Evolutionary conservation across 257 asterid genomes (phyloP).

Genomic region (Solanum dulcamara): DNA sequence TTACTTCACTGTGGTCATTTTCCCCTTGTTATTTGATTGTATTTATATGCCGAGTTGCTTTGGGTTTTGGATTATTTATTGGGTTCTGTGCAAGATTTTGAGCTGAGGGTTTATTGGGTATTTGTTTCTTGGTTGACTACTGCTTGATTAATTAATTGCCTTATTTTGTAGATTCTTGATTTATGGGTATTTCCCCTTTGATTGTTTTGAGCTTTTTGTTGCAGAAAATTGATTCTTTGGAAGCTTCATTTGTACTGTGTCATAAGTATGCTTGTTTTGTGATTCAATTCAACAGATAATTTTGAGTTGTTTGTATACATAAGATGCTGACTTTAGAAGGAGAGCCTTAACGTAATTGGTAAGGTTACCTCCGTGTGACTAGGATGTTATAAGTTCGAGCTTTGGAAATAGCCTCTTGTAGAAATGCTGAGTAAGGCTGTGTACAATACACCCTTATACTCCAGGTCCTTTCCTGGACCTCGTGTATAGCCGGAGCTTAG

Average conservation of each 20-base stretch:
- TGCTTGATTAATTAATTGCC: not conserved
- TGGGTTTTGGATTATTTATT: not conserved
- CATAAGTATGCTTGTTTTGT: not conserved
- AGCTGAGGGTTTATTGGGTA: not conserved
- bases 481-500: not conserved
- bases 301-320: not conserved
- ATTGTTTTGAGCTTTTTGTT: not conserved
- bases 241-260: not conserved
- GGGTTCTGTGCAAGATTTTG: not conserved
- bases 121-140: not conserved
- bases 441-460: not conserved
- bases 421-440: not conserved
- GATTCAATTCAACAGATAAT: not conserved
- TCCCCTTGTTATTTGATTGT: not conserved
- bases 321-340: not conserved
- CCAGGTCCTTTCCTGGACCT: not conserved
- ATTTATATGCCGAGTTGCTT: not conserved
- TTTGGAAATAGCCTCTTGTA: not conserved
- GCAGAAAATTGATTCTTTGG: not conserved
- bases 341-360: not conserved
- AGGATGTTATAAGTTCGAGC: not conserved
- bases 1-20: not conserved
- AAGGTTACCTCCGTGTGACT: not conserved
- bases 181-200: not conserved
- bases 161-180: not conserved